Conservation (phyloP, 2,329 filamentous ascomycete species). For the Penicillium palitans region DNA sequence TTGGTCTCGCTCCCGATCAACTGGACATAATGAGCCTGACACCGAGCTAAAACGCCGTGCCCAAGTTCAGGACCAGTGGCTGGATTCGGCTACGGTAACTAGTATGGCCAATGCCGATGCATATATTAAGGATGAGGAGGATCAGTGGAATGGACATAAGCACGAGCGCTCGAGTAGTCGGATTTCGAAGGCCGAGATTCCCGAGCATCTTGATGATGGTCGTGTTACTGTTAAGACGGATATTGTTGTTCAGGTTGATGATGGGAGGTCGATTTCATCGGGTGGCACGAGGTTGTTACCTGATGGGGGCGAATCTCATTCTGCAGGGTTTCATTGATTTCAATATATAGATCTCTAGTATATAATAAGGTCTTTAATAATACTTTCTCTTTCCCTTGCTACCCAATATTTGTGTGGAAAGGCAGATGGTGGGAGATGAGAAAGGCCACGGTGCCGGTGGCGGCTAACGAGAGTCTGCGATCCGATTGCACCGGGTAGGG, state of each 20-base stretch:
- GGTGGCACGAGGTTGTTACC: constrained; percentile 21
- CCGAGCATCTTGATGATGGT: constrained; percentile 13
- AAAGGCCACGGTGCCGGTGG: too few species aligned
- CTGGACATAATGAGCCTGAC: constrained; percentile 16
- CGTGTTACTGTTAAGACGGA: constrained; percentile 35
- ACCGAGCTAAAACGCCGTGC: constrained; percentile 19
- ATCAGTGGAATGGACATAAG: constrained; percentile 10
- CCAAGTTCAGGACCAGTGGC: constrained; percentile 14
- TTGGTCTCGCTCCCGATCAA: constrained; percentile 25
- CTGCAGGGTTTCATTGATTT: not conserved
- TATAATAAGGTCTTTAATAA: not conserved
- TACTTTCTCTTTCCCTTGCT: not conserved
- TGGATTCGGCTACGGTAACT: constrained; percentile 17
- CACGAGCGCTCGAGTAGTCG: constrained; percentile 16
- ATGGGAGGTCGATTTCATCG: constrained; percentile 18
- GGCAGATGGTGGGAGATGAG: too few species aligned
- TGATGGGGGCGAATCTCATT: constrained; percentile 11
- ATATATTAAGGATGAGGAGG: constrained; percentile 18
- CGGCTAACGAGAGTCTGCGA: too few species aligned
- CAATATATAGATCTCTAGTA: not conserved
- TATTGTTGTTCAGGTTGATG: constrained; percentile 33
- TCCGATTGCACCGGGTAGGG: too few species aligned
- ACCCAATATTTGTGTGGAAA: too few species aligned
- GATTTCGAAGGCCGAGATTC: constrained; percentile 14
- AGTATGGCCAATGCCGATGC: not conserved